Conservation (phyloP, 164 flowering plant species). For the Paratinospora sagittata region DNA sequence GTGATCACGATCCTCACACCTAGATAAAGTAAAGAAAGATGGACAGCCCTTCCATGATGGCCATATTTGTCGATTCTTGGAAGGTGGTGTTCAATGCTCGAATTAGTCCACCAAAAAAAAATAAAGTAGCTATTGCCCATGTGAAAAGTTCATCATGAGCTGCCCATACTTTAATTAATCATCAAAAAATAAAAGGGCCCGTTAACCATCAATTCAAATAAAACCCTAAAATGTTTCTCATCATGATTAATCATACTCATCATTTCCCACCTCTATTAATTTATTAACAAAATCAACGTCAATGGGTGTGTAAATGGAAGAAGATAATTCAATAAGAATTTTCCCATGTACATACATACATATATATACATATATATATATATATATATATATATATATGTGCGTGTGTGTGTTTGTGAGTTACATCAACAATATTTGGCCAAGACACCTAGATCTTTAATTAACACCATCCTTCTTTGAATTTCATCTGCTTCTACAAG, state of each 20-base stretch:
- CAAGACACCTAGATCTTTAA: no score
- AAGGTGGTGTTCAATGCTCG: background rate
- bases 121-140: constrained; percentile 1
- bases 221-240: background rate
- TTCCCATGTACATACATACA: background rate
- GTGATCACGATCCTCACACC: background rate
- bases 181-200: constrained; percentile 2
- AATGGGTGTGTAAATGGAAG: background rate
- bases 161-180: background rate
- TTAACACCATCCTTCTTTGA: background rate
- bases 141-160: constrained; percentile 1
- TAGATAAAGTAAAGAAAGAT: background rate
- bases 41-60: background rate
- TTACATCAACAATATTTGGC: no score
- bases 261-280: background rate
- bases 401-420: no score
- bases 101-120: background rate
- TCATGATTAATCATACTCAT: background rate
- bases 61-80: background rate
- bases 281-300: no score
- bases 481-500: background rate
- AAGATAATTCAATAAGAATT: background rate
- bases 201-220: background rate
- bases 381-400: no score
- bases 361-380: no score